phyloP scores from a whole-genome alignment of 495 filamentous ascomycete species.

The Parathielavia hyrcaniae region DNA sequence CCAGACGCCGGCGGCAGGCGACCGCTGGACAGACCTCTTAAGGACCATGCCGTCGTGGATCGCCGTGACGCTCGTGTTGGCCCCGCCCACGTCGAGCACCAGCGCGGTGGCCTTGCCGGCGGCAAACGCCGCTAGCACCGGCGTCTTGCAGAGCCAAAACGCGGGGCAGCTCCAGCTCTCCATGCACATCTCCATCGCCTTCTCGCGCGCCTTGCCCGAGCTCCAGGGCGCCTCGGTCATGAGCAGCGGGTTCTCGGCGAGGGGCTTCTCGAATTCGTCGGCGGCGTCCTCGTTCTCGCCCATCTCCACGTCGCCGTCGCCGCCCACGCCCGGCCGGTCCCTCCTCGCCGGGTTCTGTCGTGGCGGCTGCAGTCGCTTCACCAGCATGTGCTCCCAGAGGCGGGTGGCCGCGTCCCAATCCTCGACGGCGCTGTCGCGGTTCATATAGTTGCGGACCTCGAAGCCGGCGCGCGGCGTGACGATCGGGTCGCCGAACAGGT shows the following conservation, averaged over 20 bases:
- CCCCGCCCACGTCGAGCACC: constrained; percentile 86
- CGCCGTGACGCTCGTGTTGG: constrained; percentile 82
- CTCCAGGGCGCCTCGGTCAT: constrained; percentile 97
- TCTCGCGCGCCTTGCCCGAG: constrained; percentile 75
- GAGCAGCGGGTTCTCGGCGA: constrained; percentile 82
- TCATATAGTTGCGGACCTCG: constrained; percentile 84
- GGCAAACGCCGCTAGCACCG: constrained; percentile 63
- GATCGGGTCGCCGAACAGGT: constrained; percentile 81
- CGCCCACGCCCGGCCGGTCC: constrained; percentile 60
- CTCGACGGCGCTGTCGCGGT: constrained; percentile 81
- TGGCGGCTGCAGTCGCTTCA: constrained; percentile 72
- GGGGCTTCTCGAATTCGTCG: constrained; percentile 67
- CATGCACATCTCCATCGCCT: constrained; percentile 88
- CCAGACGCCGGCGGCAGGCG: constrained; percentile 80
- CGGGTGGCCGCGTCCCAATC: constrained; percentile 91
- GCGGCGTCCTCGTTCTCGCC: constrained; percentile 45
- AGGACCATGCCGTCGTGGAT: constrained; percentile 92
- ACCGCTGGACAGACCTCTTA: constrained; percentile 77
- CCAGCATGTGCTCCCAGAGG: constrained; percentile 71
- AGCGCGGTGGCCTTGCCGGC: constrained; percentile 87
- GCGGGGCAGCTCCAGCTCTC: constrained; percentile 91
- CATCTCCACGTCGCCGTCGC: constrained; percentile 46
- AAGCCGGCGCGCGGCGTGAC: constrained; percentile 68
- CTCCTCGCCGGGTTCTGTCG: constrained; percentile 56
- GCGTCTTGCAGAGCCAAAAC: constrained; percentile 71